Conservation (phyloP, 1,284 basidiomycete species). For the Leccinum fallax region DNA sequence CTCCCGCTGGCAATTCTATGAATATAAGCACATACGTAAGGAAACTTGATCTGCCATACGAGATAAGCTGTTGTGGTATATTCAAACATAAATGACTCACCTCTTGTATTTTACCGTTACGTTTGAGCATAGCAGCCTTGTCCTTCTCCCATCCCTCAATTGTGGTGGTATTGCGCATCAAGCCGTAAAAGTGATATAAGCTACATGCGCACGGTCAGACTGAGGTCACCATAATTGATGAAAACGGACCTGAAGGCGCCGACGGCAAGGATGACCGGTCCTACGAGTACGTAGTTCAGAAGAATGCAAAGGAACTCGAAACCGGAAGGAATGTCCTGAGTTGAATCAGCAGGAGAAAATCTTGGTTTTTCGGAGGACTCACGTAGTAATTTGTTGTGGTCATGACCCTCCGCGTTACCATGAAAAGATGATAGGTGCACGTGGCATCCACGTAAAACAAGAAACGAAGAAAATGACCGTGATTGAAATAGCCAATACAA, state of each 20-base stretch:
- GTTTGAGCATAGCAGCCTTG: slow-evolving; percentile 83
- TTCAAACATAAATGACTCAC: slow-evolving; percentile 41
- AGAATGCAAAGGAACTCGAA: slow-evolving; percentile 83
- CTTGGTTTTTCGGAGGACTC: slow-evolving; percentile 19
- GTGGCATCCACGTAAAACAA: slow-evolving; percentile 90
- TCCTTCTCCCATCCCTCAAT: slow-evolving; percentile 99
- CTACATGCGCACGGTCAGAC: slow-evolving; percentile 40
- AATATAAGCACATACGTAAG: slow-evolving; percentile 66
- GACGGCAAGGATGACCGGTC: slow-evolving; percentile 85
- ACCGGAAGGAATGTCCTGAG: slow-evolving; percentile 69
- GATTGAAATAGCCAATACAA: slow-evolving; percentile 89
- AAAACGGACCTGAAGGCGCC: slow-evolving; percentile 75
- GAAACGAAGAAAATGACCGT: slow-evolving; percentile 91
- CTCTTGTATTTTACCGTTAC: slow-evolving; percentile 84
- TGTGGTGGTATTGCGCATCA: slow-evolving; percentile 88
- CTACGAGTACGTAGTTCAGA: slow-evolving; percentile 83
- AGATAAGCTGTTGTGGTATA: slow-evolving; percentile 7
- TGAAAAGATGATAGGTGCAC: slow-evolving; percentile 79
- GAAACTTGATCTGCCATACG: slow-evolving; percentile 75
- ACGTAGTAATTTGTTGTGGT: slow-evolving; percentile 61
- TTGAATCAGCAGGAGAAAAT: slow-evolving; percentile 8
- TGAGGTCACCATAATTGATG: background rate
- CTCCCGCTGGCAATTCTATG: slow-evolving; percentile 5
- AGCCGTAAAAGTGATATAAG: slow-evolving; percentile 84
- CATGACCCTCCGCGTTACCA: slow-evolving; percentile 72